A percentile compares a stretch with the other conserved stretches of the same genome.
Conservation (phyloP, 148 eudicot genomes). For the Polygonum maritimum region DNA sequence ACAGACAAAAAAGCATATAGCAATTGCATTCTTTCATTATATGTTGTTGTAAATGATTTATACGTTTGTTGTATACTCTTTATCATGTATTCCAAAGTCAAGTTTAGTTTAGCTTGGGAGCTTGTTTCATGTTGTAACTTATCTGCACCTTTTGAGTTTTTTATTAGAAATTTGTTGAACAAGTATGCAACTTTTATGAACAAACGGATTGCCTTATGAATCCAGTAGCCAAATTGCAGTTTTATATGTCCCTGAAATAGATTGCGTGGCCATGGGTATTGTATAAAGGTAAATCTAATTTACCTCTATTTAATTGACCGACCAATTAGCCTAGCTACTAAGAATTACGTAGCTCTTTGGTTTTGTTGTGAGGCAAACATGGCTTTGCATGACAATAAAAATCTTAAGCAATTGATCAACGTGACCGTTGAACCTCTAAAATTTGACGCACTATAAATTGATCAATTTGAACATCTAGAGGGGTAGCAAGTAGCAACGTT, state of each 20-base stretch:
- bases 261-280: background rate
- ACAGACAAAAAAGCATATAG: background rate
- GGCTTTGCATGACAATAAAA: background rate
- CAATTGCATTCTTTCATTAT: conserved; percentile 1
- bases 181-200: too few species aligned
- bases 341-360: background rate
- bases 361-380: background rate
- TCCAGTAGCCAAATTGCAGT: background rate
- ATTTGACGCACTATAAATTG: too few species aligned
- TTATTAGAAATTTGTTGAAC: too few species aligned
- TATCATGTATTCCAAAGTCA: background rate
- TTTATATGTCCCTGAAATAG: background rate
- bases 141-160: background rate
- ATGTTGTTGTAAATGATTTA: conserved; percentile 6
- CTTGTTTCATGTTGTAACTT: too few species aligned
- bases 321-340: background rate
- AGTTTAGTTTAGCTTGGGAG: background rate
- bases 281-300: background rate
- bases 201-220: background rate
- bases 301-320: background rate
- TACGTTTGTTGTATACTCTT: background rate
- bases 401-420: background rate
- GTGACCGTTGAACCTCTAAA: too few species aligned
- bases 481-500: too few species aligned
- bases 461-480: too few species aligned